Evolutionary conservation across 768 basidiomycete genomes (phyloP), one percentile per base, ranked within the genome.

Genomic region (Lyophyllum semitale): DNA sequence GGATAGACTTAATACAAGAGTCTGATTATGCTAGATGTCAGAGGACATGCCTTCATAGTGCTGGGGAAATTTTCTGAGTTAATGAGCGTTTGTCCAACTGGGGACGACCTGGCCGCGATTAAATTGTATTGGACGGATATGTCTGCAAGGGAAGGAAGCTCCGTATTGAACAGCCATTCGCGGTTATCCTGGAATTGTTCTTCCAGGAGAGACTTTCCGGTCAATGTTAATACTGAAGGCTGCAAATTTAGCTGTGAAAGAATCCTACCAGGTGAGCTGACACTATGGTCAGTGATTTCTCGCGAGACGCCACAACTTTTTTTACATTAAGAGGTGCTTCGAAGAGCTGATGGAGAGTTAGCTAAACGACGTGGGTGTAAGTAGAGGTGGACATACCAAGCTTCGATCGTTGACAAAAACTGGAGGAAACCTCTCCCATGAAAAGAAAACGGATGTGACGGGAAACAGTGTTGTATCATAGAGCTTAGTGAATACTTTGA

Each of bases 161-260:
- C 77, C 0, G 84, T 84, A 57, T 84, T 74, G 54, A 85, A 77
- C 8, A 84, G 69, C 82, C 83, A 87, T 61, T 80, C 76, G 2
- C 84, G 74, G 22, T 73, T 79, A 62, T 84, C 83, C 15, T 68
- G 64, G 26, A 85, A 69, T 63, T 85, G 75, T 54, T 72, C 67
- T 54, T 73, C 74, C n/a, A 75, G 26, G 8, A 75, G 54, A 15
- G 64, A 59, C 71, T 74, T 55, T 25, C n/a, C 3, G 2, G 25
- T 35, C 5, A 38, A 35, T 15, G 35, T 54, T 22, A 51, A 27
- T 48, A 30, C 15, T 11, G 30, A 43, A 2, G n/a, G 15, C 20
- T 35, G 29, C 37, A 12, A 17, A 17, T 37, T 37, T n/a, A 15
- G 20, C 12, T 33, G n/a, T 26, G 15, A 11, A 17, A 38, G 8